These are phyloP conservation scores for Chaetoscypha palmicola DNA, from an alignment of 2,329 filamentous ascomycete genomes.

Conservation along the genomic window DNA sequence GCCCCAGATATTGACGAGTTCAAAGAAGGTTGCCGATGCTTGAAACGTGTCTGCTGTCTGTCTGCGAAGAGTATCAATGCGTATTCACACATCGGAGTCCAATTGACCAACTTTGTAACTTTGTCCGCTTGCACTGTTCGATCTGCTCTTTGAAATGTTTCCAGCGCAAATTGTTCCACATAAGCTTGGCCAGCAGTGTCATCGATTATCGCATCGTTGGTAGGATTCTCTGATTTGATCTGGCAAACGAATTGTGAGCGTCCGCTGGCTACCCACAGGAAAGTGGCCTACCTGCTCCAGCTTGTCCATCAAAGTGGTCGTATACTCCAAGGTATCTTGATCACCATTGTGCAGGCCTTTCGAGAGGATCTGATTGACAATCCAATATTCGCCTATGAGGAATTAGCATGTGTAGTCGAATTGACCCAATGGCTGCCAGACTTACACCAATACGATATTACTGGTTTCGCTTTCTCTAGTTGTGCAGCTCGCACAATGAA, in stretches of 20 bases:
- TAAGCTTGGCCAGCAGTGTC: conserved; percentile 84
- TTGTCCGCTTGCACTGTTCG: conserved; percentile 74
- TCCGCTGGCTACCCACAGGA: neutral
- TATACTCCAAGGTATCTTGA: conserved; percentile 73
- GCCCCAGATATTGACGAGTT: conserved; percentile 80
- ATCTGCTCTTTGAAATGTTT: conserved; percentile 80
- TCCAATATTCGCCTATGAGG: conserved; percentile 73
- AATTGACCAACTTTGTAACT: conserved; percentile 66
- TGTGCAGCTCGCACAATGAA: conserved; percentile 80
- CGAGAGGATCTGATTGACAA: conserved; percentile 83
- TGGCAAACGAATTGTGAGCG: conserved; percentile 28
- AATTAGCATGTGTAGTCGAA: too few species aligned
- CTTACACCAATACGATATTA: conserved; percentile 92
- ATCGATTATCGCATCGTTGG: conserved; percentile 78
- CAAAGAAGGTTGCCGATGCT: conserved; percentile 86
- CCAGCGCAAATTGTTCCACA: conserved; percentile 86
- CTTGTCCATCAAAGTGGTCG: conserved; percentile 80
- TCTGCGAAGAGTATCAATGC: conserved; percentile 36
- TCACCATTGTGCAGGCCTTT: conserved; percentile 72
- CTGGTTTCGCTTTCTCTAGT: conserved; percentile 76
- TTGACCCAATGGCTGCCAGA: too few species aligned
- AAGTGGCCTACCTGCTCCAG: conserved; percentile 59
- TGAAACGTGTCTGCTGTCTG: conserved; percentile 93
- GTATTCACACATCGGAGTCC: neutral
- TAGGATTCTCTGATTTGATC: conserved; percentile 65